Base-by-base conservation (phyloP, 176 grass and related monocot species). In the Neostapfia colusana region DNA sequence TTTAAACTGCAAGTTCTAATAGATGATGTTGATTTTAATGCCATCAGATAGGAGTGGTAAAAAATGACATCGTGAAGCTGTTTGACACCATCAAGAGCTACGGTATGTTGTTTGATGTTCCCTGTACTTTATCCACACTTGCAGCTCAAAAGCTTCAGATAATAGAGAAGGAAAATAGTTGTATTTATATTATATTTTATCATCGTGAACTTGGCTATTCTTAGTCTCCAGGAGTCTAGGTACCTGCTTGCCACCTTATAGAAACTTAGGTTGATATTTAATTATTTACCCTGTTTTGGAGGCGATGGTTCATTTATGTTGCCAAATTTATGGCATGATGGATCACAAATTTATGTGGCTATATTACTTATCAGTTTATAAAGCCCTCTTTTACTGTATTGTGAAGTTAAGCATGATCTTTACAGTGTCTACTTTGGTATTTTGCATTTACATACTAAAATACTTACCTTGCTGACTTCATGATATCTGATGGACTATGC, bases 71-170 rank as follows among this genome's bases (percentile, higher is more conserved):
- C 34, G 43, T 70, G 65, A 99, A 95, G 87, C 85, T 99, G 61
- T 99, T 99, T 63, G 92, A 92, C 55, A 92, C 83, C 50, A 90
- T 92, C 70, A 95, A 99, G 82, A 82, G 67, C 66, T 99, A 95
- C 23, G 74, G 96, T 99, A 90, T 81, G 73, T 61, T 71, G 57
- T 65, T 44, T 74, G 69, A 34, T 13, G 39, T 38, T 70, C 20
- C 57, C 18, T 86, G 15, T 81, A 2, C 31, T 41, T 35, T 23
- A 6, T n/a, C 65, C 72, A 28, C 42, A 85, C 2, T 85, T 72
- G 16, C 68, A 70, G 7, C 10, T 39, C 14, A 85, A 39, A 8
- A 50, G 18, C 23, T 61, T 76, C 37, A 46, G 7, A 51, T 17
- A 55, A 20, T 15, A 16, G 10, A 56, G 23, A 59, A 56, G 58